phyloP scores from a whole-genome alignment of 2,329 filamentous ascomycete genomes.

The Trichoderma sp. region DNA sequence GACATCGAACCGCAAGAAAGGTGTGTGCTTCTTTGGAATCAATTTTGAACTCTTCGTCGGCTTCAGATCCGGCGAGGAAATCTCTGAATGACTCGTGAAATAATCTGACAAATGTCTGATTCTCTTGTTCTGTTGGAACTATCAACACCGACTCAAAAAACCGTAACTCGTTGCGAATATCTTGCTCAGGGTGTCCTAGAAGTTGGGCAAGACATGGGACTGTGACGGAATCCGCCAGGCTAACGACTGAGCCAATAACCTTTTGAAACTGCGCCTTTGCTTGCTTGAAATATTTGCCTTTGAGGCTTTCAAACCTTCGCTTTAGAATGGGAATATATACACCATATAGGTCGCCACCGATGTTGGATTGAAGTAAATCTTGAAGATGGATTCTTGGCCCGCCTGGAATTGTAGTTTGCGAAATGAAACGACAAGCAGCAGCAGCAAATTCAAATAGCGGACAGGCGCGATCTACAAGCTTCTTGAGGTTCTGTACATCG shows the following conservation, averaged over 20 bases:
- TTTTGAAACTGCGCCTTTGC: slow-evolving; percentile 27
- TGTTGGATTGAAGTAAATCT: slow-evolving; percentile 23
- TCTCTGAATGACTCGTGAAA: slow-evolving; percentile 40
- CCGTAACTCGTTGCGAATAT: slow-evolving; percentile 25
- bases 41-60: slow-evolving; percentile 18
- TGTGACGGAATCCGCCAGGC: slow-evolving; percentile 32
- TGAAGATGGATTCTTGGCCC: slow-evolving; percentile 23
- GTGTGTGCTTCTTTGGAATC: slow-evolving; percentile 5
- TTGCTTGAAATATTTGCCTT: background rate
- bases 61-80: slow-evolving; percentile 25
- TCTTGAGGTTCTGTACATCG: background rate
- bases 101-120: slow-evolving; percentile 26
- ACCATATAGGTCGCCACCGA: slow-evolving; percentile 5
- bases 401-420: background rate
- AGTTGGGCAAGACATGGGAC: slow-evolving; percentile 27
- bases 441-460: slow-evolving; percentile 26
- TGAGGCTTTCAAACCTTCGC: background rate
- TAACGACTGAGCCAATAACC: slow-evolving; percentile 32
- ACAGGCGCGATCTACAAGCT: slow-evolving; percentile 10
- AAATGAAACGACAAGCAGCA: slow-evolving; percentile 25
- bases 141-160: slow-evolving; percentile 35
- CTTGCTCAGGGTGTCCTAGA: slow-evolving; percentile 21
- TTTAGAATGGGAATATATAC: slow-evolving; percentile 25
- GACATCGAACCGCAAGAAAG: slow-evolving; percentile 6
- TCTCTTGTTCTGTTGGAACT: slow-evolving; percentile 25